Percentiles rank a stretch among this genome's conserved stretches.
Conservation (phyloP, 2,329 filamentous ascomycete genomes). For the Meredithiella fracta region DNA sequence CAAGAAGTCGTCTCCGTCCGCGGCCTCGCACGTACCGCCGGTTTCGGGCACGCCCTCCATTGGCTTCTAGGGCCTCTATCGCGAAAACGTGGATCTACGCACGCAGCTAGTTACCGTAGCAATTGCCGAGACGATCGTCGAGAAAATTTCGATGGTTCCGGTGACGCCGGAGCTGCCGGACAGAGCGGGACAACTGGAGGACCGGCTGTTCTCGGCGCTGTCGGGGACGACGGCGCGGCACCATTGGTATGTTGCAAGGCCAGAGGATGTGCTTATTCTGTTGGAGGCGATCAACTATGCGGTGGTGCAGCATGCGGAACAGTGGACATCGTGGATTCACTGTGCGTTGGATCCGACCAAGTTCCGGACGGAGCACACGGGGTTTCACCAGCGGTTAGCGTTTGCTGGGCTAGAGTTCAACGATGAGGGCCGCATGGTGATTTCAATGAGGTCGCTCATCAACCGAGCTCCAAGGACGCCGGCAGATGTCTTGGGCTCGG, state of each 20-base stretch:
- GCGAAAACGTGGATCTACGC: not conserved
- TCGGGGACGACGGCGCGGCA: too few relatives aligned
- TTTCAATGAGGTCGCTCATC: too few relatives aligned
- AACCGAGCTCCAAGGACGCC: not conserved
- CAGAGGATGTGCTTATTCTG: not conserved
- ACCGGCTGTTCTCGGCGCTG: too few relatives aligned
- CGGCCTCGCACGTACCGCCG: not conserved
- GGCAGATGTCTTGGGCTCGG: not conserved
- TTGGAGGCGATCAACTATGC: not conserved
- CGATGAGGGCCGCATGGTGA: not conserved
- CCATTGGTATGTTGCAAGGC: not conserved
- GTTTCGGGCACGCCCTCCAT: not conserved
- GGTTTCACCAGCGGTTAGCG: not conserved
- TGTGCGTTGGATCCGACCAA: not conserved
- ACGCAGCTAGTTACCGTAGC: not conserved
- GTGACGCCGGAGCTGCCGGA: too few relatives aligned
- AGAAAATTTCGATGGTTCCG: not conserved
- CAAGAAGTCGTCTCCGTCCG: not conserved
- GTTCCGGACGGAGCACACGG: not conserved
- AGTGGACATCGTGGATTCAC: constrained; percentile 1
- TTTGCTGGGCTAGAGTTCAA: not conserved
- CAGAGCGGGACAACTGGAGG: too few relatives aligned
- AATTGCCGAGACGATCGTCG: too few relatives aligned
- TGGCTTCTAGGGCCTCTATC: not conserved
- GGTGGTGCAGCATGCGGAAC: not conserved